Evolutionary conservation across 768 basidiomycete species (phyloP), one percentile per base, ranked within the genome.

Genomic region (Leccinellum albellum): DNA sequence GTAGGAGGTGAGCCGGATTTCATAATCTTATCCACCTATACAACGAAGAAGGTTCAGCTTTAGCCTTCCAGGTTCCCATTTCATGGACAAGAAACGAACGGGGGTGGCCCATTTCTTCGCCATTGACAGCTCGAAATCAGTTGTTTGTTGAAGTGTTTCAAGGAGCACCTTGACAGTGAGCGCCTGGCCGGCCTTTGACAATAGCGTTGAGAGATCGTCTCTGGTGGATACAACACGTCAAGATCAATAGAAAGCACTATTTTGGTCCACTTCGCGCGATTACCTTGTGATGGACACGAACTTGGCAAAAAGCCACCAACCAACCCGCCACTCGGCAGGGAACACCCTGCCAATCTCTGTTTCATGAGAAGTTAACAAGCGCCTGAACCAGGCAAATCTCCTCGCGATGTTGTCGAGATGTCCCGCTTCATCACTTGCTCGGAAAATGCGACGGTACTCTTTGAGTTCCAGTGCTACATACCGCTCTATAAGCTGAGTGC

Each of bases 381-480:
- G 83, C 21, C 89, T 79, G 74, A 98, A 98, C 94, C 95, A 99
- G 4, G 94, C 92, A 64, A 93, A 98, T 42, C 97, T 83, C 15
- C 97, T 79, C 0, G 92, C 85, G 6, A 97, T 80, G 61, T 99
- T 99, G 75, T 99, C 97, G 47, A 99, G 78, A 65, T 97, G 93
- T 4, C 96, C 97, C 2, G 97, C 94, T 73, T 98, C 97, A 61
- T 97, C 94, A 6, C 86, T 87, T 7, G 90, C 84, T 50, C 90
- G 85, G 75, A 99, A 98, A 68, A 99, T 95, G 21, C 94, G 87
- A 12, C 94, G 87, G 69, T 98, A 99, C 69, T 98, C 97, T 68
- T 93, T 92, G 24, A 99, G 79, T 63, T 97, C 92, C 15, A 95
- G 80, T 10, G 88, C 84, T 21, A 92, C 86, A 65, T 97, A 97